Evolutionary conservation across 2,329 filamentous ascomycete genomes (phyloP), one percentile per base, ranked within the genome.

Genomic region (Stemphylium lycopersici): DNA sequence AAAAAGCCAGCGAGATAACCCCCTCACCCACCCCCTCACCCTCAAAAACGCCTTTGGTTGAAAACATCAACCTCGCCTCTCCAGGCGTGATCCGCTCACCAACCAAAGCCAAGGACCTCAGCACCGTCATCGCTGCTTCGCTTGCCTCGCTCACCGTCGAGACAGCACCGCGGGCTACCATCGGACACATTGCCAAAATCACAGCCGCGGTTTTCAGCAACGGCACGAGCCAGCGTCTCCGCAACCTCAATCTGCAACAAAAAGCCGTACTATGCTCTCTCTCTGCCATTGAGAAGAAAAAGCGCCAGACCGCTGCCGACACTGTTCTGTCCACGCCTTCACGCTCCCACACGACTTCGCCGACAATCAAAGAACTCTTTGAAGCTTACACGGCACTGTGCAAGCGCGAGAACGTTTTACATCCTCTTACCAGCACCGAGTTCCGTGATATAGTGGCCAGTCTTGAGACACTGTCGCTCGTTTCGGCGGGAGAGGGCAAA

Each of bases 241-340:
- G 90, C 74, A 87, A 88, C 4, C 84, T 99, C 52, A 99, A 98
- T 72, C 83, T 99, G 2, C 96, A 99, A 72, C 95, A 99, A 75
- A 98, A 96, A 75, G 95, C 93, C 3, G 92, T 93, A 0, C 82
- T 99, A 8, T 99, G 95, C 77, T 87, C 93, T 0, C 81, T 99
- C 12, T 83, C 93, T 34, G 91, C 91, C 2, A 85, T 95, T n/a
- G 93, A 97, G 73, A 90, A 89, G 66, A 87, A 86, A 59, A 88
- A 85, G 62, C 81, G 85, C 43, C 78, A 71, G n/a, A 67, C 70
- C 1, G 69, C 65, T 6, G 63, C 62, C 29, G 67, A 74, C 12
- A 65, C 36, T 22, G 56, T 71, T 12, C 50, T 72, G 6, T 60
- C 61, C 10, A 81, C 78, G 0, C 78, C 79, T 6, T 80, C 78